Evolutionary conservation across 2,329 filamentous ascomycete species (phyloP), one percentile per base, ranked within the genome.

Genomic region (Calonectria leucothoes): DNA sequence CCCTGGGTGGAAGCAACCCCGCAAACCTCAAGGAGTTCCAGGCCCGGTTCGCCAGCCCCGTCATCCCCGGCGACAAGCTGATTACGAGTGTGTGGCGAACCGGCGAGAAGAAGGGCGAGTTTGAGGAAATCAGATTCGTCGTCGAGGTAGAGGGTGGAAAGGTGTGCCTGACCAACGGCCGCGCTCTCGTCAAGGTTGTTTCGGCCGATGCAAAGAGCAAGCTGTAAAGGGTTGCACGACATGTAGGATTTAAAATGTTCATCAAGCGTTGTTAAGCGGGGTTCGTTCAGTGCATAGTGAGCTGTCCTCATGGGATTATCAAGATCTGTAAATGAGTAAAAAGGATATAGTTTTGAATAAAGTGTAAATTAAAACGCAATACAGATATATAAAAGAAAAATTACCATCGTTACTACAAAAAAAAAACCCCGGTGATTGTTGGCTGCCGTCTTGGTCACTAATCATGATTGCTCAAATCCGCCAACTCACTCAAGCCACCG

Each of bases 21-120:
- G 90, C 90, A 77, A 97, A 96, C 81, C 88, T 98, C 78, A 94
- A 92, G 85, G 94, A 97, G 85, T 98, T 96, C 87, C 94, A 96
- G 87, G 95, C 95, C 23, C 89, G 95, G 52, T 98, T 98, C 83
- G 95, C 95, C 15, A 93, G 92, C 75, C 95, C 95, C 1, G 95
- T 98, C 11, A 92, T 91, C 82, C 95, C 95, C 0, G 95, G 94
- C 27, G 94, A 97, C 83, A 95, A 94, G 86, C 89, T 98, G 35
- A 90, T 94, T 42, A 95, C 93, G 7, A 92, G 94, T 82, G 94
- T 94, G 65, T 98, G 96, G 96, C 89, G 89, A 82, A 94, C 91
- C 27, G 95, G 95, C 1, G 87, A 92, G 79, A 81, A 81, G 77
- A 89, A 92, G 82, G 90, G 89, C 52, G 89, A 85, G 1, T 97